Evolutionary conservation across 164 flowering plant species (phyloP).

Genomic region (Cinnamomum chago): DNA sequence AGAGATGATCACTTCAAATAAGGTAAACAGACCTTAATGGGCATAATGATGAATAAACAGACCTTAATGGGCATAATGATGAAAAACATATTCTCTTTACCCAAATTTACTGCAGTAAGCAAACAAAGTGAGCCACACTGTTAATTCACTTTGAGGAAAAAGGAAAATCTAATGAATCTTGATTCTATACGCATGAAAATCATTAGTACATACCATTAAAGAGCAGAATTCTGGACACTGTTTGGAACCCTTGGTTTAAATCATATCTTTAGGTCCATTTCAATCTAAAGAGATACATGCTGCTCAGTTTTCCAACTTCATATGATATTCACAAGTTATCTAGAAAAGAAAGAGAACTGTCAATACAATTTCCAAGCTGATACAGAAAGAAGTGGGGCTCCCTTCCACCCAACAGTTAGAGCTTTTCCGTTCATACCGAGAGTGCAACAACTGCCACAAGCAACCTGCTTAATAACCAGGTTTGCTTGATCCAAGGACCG

Average conservation of each 20-base stretch:
- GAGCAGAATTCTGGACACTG: background rate
- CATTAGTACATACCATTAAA: no score
- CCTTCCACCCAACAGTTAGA: constrained; percentile 53
- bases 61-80: no score
- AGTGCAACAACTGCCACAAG: constrained; percentile 33
- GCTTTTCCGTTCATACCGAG: constrained; percentile 37
- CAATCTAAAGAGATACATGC: background rate
- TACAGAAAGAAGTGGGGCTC: constrained; percentile 40
- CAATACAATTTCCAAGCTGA: constrained; percentile 40
- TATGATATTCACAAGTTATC: background rate
- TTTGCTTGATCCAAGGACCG: constrained; percentile 41
- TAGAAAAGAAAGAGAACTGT: background rate
- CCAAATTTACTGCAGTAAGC: no score
- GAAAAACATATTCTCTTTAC: no score
- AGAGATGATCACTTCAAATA: no score
- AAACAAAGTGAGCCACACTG: no score
- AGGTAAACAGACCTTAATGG: no score
- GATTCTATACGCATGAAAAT: no score
- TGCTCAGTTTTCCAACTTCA: background rate
- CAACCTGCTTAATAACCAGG: constrained; percentile 28
- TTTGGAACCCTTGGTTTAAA: background rate
- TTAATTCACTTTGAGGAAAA: no score
- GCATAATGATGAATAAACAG: no score
- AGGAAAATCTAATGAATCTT: no score
- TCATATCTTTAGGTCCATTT: background rate